Percentiles rank a stretch among this genome's conserved stretches.
Evolutionary conservation across 768 basidiomycete genomes (phyloP).

Genomic region (Pleurotus cornucopiae): DNA sequence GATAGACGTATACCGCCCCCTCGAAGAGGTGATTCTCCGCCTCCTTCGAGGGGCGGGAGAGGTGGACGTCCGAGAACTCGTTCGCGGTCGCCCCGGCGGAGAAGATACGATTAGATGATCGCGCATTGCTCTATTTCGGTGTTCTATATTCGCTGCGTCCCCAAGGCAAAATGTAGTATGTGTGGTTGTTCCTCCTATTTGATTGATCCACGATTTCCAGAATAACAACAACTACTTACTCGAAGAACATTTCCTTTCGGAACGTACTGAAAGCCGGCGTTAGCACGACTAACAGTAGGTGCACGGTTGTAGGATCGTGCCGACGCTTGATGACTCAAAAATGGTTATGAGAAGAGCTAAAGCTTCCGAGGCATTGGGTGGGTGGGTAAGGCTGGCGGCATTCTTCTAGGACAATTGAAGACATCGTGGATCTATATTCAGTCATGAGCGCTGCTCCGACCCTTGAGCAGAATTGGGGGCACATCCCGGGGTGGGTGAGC

Average conservation of each 20-base stretch:
- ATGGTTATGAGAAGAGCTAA: constrained; percentile 66
- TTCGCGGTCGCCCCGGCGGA: constrained; percentile 34
- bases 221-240: constrained; percentile 37
- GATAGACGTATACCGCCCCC: constrained; percentile 49
- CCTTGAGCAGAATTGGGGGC: constrained; percentile 26
- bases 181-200: background rate
- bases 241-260: constrained; percentile 67
- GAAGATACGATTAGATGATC: constrained; percentile 27
- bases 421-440: constrained; percentile 49
- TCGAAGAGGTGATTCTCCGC: constrained; percentile 44
- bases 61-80: constrained; percentile 31
- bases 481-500: constrained; percentile 43
- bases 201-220: background rate
- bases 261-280: constrained; percentile 77
- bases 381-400: constrained; percentile 58
- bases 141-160: background rate
- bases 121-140: background rate
- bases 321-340: constrained; percentile 55
- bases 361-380: constrained; percentile 74
- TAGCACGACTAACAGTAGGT: constrained; percentile 61
- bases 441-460: constrained; percentile 45
- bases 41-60: constrained; percentile 39
- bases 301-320: constrained; percentile 45
- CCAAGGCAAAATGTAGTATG: background rate
- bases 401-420: constrained; percentile 69